Percentiles rank a stretch among this genome's conserved stretches.
These are phyloP conservation scores for Apiotrichum veenhuisii DNA, from an alignment of 1,284 basidiomycete genomes.

Conservation along the genomic window DNA sequence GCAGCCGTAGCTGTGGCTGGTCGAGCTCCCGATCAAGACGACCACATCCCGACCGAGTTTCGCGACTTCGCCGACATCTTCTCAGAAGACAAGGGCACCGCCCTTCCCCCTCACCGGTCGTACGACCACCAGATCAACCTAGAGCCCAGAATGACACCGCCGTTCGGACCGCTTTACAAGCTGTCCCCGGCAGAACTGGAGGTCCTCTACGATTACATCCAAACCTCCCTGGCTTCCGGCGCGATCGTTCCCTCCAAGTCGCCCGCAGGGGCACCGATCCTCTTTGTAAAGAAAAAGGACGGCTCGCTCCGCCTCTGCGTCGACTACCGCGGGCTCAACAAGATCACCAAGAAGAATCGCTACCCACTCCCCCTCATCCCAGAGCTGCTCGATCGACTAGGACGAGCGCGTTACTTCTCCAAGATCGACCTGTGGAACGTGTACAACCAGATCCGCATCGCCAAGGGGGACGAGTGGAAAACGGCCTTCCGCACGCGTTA, in stretches of 20 bases:
- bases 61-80: too few species aligned
- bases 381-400: conserved; percentile 39
- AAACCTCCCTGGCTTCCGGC: conserved; percentile 48
- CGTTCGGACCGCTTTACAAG: conserved; percentile 45
- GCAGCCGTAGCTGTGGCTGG: too few species aligned
- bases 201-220: conserved; percentile 47
- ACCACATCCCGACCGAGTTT: too few species aligned
- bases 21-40: too few species aligned
- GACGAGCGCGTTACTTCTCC: conserved; percentile 29
- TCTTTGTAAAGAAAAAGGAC: conserved; percentile 53
- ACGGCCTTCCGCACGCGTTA: conserved; percentile 45
- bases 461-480: conserved; percentile 41
- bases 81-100: too few species aligned
- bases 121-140: conserved; percentile 11
- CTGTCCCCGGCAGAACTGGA: conserved; percentile 46
- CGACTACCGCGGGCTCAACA: conserved; percentile 54
- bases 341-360: conserved; percentile 47
- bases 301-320: conserved; percentile 49
- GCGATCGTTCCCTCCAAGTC: conserved; percentile 39
- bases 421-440: conserved; percentile 41
- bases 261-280: conserved; percentile 45
- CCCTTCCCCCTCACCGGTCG: too few species aligned
- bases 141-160: conserved; percentile 31
- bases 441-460: conserved; percentile 41
- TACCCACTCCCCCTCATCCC: conserved; percentile 29